Evolutionary conservation across 345 rosid species (phyloP).

Genomic region (Aquilaria yunnanensis): DNA sequence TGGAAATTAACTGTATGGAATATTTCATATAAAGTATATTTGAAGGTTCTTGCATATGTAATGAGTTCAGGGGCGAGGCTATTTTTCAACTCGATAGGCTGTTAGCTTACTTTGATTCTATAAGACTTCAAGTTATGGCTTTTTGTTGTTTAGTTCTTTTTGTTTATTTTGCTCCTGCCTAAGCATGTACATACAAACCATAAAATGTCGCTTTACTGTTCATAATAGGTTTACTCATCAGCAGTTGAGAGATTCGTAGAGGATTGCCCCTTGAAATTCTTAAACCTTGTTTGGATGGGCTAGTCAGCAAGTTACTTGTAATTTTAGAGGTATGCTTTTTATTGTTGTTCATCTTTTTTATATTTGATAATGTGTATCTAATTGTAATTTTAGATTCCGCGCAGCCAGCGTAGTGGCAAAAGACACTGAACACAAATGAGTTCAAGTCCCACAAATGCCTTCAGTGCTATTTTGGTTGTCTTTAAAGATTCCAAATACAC

Average conservation of each 20-base stretch:
- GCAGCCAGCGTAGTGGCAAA: slow-evolving; percentile 66
- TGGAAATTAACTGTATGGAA: too few species aligned
- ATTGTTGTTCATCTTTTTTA: background rate
- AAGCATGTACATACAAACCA: background rate
- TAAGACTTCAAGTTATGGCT: too few species aligned
- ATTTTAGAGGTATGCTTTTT: slow-evolving; percentile 68
- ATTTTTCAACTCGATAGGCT: too few species aligned
- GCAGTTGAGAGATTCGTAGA: slow-evolving; percentile 96
- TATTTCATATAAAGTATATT: background rate
- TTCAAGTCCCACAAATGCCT: too few species aligned
- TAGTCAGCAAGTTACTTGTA: slow-evolving; percentile 93
- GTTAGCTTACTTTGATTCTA: background rate
- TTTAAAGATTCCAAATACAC: too few species aligned
- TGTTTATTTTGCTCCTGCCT: background rate
- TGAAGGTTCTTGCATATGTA: background rate
- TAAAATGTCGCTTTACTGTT: background rate
- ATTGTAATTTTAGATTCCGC: slow-evolving; percentile 4
- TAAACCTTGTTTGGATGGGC: slow-evolving; percentile 80
- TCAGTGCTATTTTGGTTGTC: too few species aligned
- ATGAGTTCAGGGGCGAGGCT: too few species aligned
- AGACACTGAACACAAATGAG: slow-evolving; percentile 14
- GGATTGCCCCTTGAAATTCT: slow-evolving; percentile 92
- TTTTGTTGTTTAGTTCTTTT: background rate
- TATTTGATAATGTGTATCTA: slow-evolving; percentile 1
- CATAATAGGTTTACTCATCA: slow-evolving; percentile 31